Base-by-base conservation (phyloP, 177 flowering plant species). In the Vitis hybrid region DNA sequence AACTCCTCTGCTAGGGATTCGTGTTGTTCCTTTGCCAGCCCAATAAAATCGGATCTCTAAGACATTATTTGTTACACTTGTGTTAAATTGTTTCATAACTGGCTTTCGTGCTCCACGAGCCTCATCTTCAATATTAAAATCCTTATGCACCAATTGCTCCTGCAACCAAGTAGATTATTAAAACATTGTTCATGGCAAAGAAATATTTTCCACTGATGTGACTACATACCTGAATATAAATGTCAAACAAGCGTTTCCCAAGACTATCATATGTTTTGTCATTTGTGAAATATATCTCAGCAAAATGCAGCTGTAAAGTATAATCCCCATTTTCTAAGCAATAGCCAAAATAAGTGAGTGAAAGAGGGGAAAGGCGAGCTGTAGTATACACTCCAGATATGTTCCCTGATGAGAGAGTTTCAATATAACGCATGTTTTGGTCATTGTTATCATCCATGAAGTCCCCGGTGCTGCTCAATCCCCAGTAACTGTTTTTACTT, bases 381-480 rank as follows among this genome's bases (percentile, higher is more conserved):
- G 81, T 82, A 15, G 32, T 18, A 68, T 88, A 87, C 60, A 85
- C 65, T 11, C 67, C 68, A 17, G 79, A 15, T 51, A 82, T n/a
- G 21, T 69, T 72, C 52, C 78, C 66, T 13, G 79, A 65, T 14
- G 69, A 6, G 9, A 60, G 23, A 62, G 51, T 34, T 48, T 10
- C 15, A 51, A 56, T 62, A 19, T 68, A 75, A 30, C 66, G 73
- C 7, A 51, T 30, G 56, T 82, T 80, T 51, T 70, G 76, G 50
- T 19, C 23, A 68, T 70, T 61, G 54, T 68, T 66, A 59, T 82
- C 81, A 63, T 85, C 84, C 78, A 75, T 70, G 79, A 83, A 86
- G 74, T 81, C 77, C 34, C 92, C 90, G 6, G 87, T 86, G 83
- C 81, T 86, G 67, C 90, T 88, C 12, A 88, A 68, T 68, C 85